phyloP scores from a whole-genome alignment of 1,284 basidiomycete species.

The Lignosus rhinocerotis region DNA sequence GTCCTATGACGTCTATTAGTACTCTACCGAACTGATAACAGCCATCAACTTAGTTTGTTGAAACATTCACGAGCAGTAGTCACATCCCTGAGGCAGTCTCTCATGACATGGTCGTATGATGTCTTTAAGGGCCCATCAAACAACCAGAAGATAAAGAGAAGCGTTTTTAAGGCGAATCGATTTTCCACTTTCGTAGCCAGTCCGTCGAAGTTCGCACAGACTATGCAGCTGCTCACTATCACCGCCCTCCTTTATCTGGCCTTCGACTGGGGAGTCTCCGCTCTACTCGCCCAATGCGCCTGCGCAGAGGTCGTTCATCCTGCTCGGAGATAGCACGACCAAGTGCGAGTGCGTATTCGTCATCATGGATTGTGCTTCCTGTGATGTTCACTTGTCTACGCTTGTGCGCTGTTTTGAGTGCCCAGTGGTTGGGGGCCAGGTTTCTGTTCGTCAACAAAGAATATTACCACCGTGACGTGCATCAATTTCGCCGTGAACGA shows the following conservation, averaged over 20 bases:
- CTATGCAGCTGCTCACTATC: not conserved
- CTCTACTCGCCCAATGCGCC: not conserved
- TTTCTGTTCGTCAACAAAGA: not conserved
- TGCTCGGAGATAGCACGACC: not conserved
- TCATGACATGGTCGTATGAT: not conserved
- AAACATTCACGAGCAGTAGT: not conserved
- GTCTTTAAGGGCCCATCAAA: not conserved
- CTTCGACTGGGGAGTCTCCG: not conserved
- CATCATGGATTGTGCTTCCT: not conserved
- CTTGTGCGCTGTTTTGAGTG: not conserved
- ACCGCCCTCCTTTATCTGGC: not conserved
- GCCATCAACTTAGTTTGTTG: too few relatives aligned
- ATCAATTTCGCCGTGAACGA: not conserved
- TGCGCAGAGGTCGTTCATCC: not conserved
- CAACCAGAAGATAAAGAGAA: not conserved
- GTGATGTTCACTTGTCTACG: not conserved
- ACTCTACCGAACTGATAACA: too few relatives aligned
- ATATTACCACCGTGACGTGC: not conserved
- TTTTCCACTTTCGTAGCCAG: not conserved
- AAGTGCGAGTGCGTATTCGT: not conserved
- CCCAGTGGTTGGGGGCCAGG: not conserved
- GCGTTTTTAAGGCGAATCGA: not conserved
- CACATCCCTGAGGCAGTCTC: not conserved
- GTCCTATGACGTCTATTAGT: too few relatives aligned
- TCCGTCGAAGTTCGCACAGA: not conserved